phyloP scores from a whole-genome alignment of 192 early-diverging fungal genomes.

The Umbelopsis ramanniana region DNA sequence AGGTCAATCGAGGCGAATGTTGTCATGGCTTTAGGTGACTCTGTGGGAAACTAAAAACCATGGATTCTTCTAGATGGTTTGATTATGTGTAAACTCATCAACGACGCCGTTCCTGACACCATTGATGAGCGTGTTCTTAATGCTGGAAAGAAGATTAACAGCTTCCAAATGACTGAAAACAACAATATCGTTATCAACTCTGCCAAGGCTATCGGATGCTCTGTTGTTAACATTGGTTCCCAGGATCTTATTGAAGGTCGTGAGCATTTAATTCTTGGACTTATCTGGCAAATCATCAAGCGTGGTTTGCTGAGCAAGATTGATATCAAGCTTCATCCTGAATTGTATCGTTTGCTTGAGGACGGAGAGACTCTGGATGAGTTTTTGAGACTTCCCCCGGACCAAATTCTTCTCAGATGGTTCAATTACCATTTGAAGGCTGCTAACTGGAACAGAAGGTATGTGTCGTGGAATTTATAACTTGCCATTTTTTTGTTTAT shows the following conservation, averaged over 20 bases:
- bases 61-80: conserved; percentile 70
- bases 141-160: conserved; percentile 82
- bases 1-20: background rate
- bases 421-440: conserved; percentile 99
- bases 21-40: background rate
- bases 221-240: conserved; percentile 97
- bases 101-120: conserved; percentile 93
- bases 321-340: conserved; percentile 97
- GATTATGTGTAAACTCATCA: conserved; percentile 96
- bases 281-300: conserved; percentile 99
- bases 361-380: conserved; percentile 93
- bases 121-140: conserved; percentile 99
- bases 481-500: too few species aligned
- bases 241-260: conserved; percentile 95
- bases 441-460: conserved; percentile 82
- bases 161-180: conserved; percentile 98
- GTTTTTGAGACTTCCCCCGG: conserved; percentile 91
- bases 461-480: conserved; percentile 30
- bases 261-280: conserved; percentile 95
- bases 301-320: conserved; percentile 95
- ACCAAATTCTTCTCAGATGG: conserved; percentile 97
- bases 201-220: conserved; percentile 98
- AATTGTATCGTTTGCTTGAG: conserved; percentile 94
- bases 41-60: background rate
- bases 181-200: conserved; percentile 99